A percentile compares a stretch with the other conserved stretches of the same genome.
Evolutionary conservation across 139 green algal genomes (phyloP).

Genomic region (Chlorella ohadii): DNA sequence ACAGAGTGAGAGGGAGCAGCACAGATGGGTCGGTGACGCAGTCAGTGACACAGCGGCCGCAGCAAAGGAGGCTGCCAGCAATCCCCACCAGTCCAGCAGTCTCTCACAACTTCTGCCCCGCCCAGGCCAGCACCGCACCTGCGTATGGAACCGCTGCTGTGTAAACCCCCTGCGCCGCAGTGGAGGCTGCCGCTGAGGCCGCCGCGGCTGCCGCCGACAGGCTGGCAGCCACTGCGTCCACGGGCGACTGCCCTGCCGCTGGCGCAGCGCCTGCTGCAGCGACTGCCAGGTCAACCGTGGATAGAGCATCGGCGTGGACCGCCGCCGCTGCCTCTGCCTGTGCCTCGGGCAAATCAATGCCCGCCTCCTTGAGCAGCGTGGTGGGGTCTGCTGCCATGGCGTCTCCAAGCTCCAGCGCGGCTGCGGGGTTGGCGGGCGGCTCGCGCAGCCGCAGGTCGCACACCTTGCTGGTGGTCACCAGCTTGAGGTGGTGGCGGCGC

Average conservation of each 20-base stretch:
- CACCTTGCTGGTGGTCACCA: slow-evolving; percentile 74
- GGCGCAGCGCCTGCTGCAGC: background rate
- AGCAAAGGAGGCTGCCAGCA: background rate
- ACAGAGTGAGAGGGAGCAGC: background rate
- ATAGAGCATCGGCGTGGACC: background rate
- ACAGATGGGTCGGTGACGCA: too few species aligned
- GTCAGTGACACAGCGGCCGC: too few species aligned
- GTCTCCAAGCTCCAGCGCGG: slow-evolving; percentile 66
- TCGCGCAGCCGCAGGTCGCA: slow-evolving; percentile 59
- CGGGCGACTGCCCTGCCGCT: slow-evolving; percentile 24
- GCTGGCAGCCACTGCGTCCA: slow-evolving; percentile 63
- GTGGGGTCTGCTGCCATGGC: slow-evolving; percentile 63
- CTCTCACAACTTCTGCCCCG: background rate
- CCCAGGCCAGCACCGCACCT: background rate
- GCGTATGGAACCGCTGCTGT: slow-evolving; percentile 29
- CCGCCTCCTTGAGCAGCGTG: background rate
- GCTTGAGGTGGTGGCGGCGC: slow-evolving; percentile 59
- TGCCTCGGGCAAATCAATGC: background rate
- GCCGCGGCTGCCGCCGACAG: slow-evolving; percentile 65
- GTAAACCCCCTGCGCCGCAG: slow-evolving; percentile 46
- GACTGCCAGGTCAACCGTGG: background rate
- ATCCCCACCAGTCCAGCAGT: background rate
- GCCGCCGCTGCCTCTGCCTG: background rate
- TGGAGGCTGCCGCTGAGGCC: slow-evolving; percentile 47
- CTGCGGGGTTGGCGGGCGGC: slow-evolving; percentile 35